Base-by-base conservation (phyloP, 768 basidiomycete genomes). In the Favolaschia claudopus region DNA sequence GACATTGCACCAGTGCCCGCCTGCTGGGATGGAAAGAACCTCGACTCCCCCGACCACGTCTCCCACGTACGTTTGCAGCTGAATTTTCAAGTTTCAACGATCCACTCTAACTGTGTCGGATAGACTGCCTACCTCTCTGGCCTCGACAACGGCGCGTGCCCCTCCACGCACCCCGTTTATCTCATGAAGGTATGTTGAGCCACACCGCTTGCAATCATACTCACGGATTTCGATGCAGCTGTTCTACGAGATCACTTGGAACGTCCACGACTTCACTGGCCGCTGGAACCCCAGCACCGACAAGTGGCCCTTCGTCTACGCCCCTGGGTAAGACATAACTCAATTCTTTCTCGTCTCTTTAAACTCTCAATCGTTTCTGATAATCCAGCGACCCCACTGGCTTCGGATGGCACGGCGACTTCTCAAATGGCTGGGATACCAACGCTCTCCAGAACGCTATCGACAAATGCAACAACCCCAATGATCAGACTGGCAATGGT, bases 331-430 rank as follows among this genome's bases (percentile, higher is more conserved):
- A n/a, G 70, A 33, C 31, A 17, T 46, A 29, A 20, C 22, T 15
- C 13, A n/a, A 7, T 8, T 8, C 7, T 5, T 31, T 1, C 22
- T 20, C 22, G 10, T 24, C 34, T 25, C 17, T 45, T 20, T 22
- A 37, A 2, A 31, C 20, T 38, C 13, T 50, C 10, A 28, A 12
- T n/a, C n/a, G n/a, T n/a, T n/a, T n/a, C n/a, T n/a, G 19, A 22
- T 9, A 36, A 20, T 65, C 61, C 58, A 85, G 84, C 8, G 85
- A 86, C 58, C 76, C 82, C 0, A 84, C 82, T 15, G 83, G 83
- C 15, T 82, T 76, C 66, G 81, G 80, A 9, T 76, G 77, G 69
- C 79, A 80, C 60, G 79, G 72, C 0, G 80, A 82, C 67, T 82
- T 79, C 69, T 77, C 76, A 64, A 81, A 81, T 49, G 82, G 48